phyloP scores from a whole-genome alignment of 192 early-diverging fungal genomes.

The Backusella liffmaniae region DNA sequence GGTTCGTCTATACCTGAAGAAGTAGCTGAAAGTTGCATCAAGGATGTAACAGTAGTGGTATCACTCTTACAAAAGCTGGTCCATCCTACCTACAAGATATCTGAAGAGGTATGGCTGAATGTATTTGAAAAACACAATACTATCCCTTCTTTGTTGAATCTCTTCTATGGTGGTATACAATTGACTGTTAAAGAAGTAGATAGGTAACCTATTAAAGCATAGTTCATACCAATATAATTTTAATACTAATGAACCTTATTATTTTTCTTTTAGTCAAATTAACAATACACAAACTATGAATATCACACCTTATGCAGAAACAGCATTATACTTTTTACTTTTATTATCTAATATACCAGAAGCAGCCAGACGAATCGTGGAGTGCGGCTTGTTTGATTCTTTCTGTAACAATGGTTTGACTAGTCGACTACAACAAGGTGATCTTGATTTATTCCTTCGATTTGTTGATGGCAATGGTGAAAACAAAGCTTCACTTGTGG shows the following conservation, averaged over 20 bases:
- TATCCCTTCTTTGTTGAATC: slow-evolving; percentile 35
- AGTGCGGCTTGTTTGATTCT: slow-evolving; percentile 40
- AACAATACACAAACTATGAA: slow-evolving; percentile 9
- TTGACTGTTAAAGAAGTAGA: slow-evolving; percentile 34
- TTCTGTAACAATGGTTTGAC: slow-evolving; percentile 45
- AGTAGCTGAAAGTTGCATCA: slow-evolving; percentile 35
- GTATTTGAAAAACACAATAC: slow-evolving; percentile 33
- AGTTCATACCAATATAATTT: not conserved
- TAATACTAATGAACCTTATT: not conserved
- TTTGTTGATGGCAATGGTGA: slow-evolving; percentile 25
- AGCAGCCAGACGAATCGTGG: slow-evolving; percentile 35
- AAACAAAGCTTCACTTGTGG: slow-evolving; percentile 18
- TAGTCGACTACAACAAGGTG: slow-evolving; percentile 34
- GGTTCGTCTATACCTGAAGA: slow-evolving; percentile 10
- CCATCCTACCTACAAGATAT: slow-evolving; percentile 34
- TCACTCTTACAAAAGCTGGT: slow-evolving; percentile 43
- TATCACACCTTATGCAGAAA: slow-evolving; percentile 45
- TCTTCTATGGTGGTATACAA: slow-evolving; percentile 36
- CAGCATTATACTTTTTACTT: slow-evolving; percentile 42
- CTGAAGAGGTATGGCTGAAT: slow-evolving; percentile 37
- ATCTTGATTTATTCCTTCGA: slow-evolving; percentile 32
- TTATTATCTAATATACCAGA: slow-evolving; percentile 41
- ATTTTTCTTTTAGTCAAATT: not conserved
- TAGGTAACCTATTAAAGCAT: slow-evolving; percentile 12
- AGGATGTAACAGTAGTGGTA: slow-evolving; percentile 40